A percentile compares a stretch with the other conserved stretches of the same genome.
Conservation (phyloP, 495 filamentous ascomycete genomes). For the Xylaria grammica region DNA sequence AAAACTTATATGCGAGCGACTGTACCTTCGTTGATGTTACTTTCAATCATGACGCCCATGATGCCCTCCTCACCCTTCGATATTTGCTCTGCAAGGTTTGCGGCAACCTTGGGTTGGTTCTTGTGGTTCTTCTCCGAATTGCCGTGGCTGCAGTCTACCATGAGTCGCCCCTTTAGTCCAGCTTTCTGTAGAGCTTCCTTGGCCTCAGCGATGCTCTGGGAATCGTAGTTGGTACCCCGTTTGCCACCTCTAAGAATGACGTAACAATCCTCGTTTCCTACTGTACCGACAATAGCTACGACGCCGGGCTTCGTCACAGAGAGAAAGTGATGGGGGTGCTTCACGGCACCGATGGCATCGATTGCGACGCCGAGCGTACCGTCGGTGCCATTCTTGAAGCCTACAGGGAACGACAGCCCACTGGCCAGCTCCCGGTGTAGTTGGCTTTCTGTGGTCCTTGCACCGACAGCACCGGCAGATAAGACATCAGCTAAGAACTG, state of each 20-base stretch:
- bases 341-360: slow-evolving; percentile 94
- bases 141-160: slow-evolving; percentile 98
- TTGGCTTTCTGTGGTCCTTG: slow-evolving; percentile 94
- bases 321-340: slow-evolving; percentile 95
- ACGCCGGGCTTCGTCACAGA: slow-evolving; percentile 98
- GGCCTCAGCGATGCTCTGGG: slow-evolving; percentile 76
- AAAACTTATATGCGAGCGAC: slow-evolving; percentile 2
- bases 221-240: slow-evolving; percentile 92
- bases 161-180: slow-evolving; percentile 74
- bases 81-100: slow-evolving; percentile 81
- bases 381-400: slow-evolving; percentile 99
- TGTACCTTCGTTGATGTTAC: slow-evolving; percentile 89
- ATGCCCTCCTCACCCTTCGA: slow-evolving; percentile 82
- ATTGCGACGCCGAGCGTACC: slow-evolving; percentile 88
- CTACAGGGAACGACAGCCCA: slow-evolving; percentile 93
- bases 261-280: slow-evolving; percentile 97
- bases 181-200: slow-evolving; percentile 71
- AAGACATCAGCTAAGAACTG: slow-evolving; percentile 97
- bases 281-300: slow-evolving; percentile 93
- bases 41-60: slow-evolving; percentile 99
- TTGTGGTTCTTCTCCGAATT: slow-evolving; percentile 96
- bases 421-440: slow-evolving; percentile 94
- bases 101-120: slow-evolving; percentile 96
- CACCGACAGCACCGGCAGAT: slow-evolving; percentile 90
- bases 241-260: slow-evolving; percentile 95